A percentile compares a stretch with the other conserved stretches of the same genome.
phyloP scores from a whole-genome alignment of 257 asterid genomes.

The Marsdenia floribunda region DNA sequence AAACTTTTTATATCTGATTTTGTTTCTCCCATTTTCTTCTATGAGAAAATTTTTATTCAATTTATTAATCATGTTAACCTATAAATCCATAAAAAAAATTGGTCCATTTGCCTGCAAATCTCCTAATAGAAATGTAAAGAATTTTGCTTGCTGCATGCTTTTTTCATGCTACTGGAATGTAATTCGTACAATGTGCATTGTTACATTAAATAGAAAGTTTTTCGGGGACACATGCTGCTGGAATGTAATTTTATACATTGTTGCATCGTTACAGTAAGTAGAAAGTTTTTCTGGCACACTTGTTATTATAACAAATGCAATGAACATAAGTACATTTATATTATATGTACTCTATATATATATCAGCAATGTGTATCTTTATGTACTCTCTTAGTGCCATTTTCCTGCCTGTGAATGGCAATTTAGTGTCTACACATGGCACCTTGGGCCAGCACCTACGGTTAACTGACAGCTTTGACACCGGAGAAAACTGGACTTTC shows the following conservation, averaged over 20 bases:
- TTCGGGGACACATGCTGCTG: neutral
- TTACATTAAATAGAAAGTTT: neutral
- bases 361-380: neutral
- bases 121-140: neutral
- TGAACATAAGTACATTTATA: neutral
- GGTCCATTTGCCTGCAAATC: neutral
- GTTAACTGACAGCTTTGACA: neutral
- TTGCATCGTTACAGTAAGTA: too few relatives aligned
- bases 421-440: neutral
- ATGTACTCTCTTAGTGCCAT: neutral
- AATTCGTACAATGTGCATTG: neutral
- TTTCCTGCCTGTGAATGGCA: neutral
- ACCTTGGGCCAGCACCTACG: neutral
- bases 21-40: constrained; percentile 14
- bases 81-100: neutral
- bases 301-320: neutral
- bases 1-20: neutral
- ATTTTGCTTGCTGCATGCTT: neutral
- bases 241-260: neutral
- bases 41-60: neutral
- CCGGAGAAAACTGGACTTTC: too few relatives aligned
- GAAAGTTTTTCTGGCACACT: neutral
- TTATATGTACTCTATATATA: neutral
- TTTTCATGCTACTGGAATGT: neutral
- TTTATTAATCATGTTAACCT: neutral